phyloP scores from a whole-genome alignment of 1,284 basidiomycete genomes.

The Cryptococcus sp. region DNA sequence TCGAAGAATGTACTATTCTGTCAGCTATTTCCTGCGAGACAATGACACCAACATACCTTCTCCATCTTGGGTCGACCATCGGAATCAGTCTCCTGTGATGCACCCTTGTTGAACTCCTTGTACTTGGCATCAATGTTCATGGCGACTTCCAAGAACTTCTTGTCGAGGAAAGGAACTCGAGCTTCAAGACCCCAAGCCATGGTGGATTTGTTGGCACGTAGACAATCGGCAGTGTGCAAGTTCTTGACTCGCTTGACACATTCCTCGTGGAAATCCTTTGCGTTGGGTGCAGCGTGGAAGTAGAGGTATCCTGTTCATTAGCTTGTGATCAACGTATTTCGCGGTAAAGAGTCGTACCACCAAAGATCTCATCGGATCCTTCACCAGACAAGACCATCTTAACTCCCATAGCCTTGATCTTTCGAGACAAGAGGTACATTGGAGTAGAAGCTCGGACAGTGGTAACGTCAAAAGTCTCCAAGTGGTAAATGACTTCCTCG shows the following conservation, averaged over 20 bases:
- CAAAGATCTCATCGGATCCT: constrained; percentile 96
- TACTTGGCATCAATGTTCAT: constrained; percentile 86
- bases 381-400: constrained; percentile 99
- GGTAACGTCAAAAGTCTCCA: constrained; percentile 99
- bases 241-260: constrained; percentile 94
- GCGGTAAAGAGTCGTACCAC: constrained; percentile 56
- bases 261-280: constrained; percentile 90
- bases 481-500: constrained; percentile 95
- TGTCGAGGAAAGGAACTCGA: constrained; percentile 98
- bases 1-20: constrained; percentile 80
- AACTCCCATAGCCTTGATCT: constrained; percentile 99
- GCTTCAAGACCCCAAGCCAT: constrained; percentile 99
- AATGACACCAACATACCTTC: constrained; percentile 59
- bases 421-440: constrained; percentile 76
- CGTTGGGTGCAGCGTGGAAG: constrained; percentile 96
- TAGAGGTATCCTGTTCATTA: constrained; percentile 81
- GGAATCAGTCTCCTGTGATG: constrained; percentile 67
- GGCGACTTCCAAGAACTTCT: constrained; percentile 86
- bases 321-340: background rate
- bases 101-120: constrained; percentile 88
- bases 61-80: constrained; percentile 90
- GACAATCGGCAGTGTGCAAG: constrained; percentile 94
- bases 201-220: constrained; percentile 85
- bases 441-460: constrained; percentile 97
- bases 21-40: background rate